Base-by-base conservation (phyloP, 2,329 filamentous ascomycete genomes). In the Thielaviopsis euricoi region DNA sequence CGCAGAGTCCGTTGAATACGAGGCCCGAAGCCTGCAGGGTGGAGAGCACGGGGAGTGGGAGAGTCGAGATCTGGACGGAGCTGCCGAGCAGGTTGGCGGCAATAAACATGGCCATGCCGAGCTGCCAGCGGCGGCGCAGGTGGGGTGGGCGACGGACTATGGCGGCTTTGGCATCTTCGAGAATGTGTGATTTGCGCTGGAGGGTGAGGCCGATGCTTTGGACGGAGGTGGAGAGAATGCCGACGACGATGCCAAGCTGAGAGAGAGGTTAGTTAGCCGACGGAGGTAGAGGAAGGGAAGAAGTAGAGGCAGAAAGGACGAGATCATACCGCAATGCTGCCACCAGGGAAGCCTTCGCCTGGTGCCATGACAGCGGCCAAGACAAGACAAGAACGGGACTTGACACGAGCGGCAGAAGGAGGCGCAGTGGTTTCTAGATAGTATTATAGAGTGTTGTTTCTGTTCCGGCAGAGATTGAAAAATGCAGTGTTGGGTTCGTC, bases 1-100 rank as follows among this genome's bases (percentile, higher is more conserved):
- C 93, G 76, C 94, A 95, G 70, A 97, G 89, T 59, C 91, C 95
- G 75, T 98, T 98, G 77, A 98, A 98, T 62, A 98, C 93, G 58
- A 98, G 78, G 51, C 93, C 93, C 3, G 91, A 95, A 19, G 91
- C 91, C 73, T 98, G 93, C 43, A 98, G 76, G 1, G 93, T 96
- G 58, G 91, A 97, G 37, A 98, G 80, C 6, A 98, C 89, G 21
- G 93, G 93, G 22, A 98, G 76, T 17, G 93, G 93, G 51, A 98
- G 77, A 0, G 91, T 96, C 29, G 93, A 96, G 68, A 98, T 97
- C 72, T 98, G 93, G 60, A 98, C 93, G 43, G 89, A 91, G 72
- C 90, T 96, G 60, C 93, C 93, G 58, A 97, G 78, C 58, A 98
- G 78, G 69, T 98, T 98, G 62, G 93, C 88, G 64, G 95, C 77